Conservation (phyloP, 257 asterid genomes). For the Salvia hispanica region DNA sequence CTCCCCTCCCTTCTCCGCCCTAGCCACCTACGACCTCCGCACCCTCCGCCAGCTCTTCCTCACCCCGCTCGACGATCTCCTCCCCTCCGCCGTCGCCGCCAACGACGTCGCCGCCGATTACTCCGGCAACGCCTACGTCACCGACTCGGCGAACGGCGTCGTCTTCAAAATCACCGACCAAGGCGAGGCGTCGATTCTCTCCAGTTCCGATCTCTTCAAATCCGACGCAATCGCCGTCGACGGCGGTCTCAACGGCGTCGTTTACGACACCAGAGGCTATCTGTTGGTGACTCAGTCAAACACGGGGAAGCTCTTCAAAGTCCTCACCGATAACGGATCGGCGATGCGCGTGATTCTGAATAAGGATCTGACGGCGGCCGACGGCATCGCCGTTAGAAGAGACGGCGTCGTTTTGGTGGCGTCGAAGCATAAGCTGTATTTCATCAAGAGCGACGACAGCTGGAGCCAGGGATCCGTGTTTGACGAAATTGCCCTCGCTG, state of each 20-base stretch:
- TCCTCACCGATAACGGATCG: slow-evolving; percentile 61
- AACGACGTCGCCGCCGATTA: slow-evolving; percentile 69
- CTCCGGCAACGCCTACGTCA: slow-evolving; percentile 71
- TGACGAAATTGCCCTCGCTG: slow-evolving; percentile 85
- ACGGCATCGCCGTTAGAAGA: slow-evolving; percentile 57
- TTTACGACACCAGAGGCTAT: slow-evolving; percentile 60
- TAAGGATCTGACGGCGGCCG: slow-evolving; percentile 58
- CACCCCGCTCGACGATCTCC: slow-evolving; percentile 44
- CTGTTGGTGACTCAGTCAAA: slow-evolving; percentile 68
- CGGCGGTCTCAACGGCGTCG: slow-evolving; percentile 66
- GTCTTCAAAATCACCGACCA: slow-evolving; percentile 57
- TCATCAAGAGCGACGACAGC: slow-evolving; percentile 64
- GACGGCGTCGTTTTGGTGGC: slow-evolving; percentile 80
- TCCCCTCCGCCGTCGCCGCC: slow-evolving; percentile 42
- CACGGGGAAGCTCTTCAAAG: slow-evolving; percentile 67
- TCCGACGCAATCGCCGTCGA: slow-evolving; percentile 42
- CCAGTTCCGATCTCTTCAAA: slow-evolving; percentile 48
- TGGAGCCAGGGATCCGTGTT: slow-evolving; percentile 76
- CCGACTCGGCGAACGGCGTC: slow-evolving; percentile 60
- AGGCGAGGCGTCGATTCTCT: slow-evolving; percentile 60
- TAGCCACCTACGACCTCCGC: slow-evolving; percentile 59
- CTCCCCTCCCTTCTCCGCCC: slow-evolving; percentile 54
- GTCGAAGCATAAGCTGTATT: slow-evolving; percentile 52
- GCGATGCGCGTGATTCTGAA: slow-evolving; percentile 56
- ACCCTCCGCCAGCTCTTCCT: slow-evolving; percentile 51